Percentiles rank a stretch among this genome's conserved stretches.
These are phyloP conservation scores for Scutellaria galericulata DNA, from an alignment of 257 asterid species.

Conservation along the genomic window DNA sequence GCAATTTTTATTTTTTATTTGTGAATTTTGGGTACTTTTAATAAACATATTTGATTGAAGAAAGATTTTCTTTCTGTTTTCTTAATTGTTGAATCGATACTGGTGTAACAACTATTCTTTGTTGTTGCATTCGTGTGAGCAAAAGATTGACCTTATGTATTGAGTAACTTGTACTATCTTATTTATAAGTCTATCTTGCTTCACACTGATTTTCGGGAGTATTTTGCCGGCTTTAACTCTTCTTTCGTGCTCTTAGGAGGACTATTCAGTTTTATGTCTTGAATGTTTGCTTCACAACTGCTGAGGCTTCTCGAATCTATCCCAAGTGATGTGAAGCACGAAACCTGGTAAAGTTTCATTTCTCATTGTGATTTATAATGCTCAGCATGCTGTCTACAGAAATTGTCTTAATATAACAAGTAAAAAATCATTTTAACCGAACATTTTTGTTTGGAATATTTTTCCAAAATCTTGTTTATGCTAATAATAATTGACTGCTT, in stretches of 20 bases:
- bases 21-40: neutral
- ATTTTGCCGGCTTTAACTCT: slow-evolving; percentile 3
- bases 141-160: neutral
- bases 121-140: neutral
- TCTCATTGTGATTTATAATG: slow-evolving; percentile 3
- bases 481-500: neutral
- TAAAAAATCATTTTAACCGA: neutral
- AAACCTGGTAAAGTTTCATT: slow-evolving; percentile 55
- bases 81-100: neutral
- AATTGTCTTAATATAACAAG: slow-evolving; percentile 9
- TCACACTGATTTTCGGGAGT: neutral
- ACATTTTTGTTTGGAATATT: neutral
- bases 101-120: neutral
- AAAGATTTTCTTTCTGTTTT: neutral
- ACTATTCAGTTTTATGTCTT: slow-evolving; percentile 34
- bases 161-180: neutral
- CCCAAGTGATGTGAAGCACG: slow-evolving; percentile 55
- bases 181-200: neutral
- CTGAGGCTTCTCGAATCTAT: slow-evolving; percentile 62
- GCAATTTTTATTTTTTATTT: neutral
- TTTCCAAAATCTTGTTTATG: neutral
- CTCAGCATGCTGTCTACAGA: neutral
- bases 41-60: neutral
- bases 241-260: slow-evolving; percentile 25
- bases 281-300: slow-evolving; percentile 76